Evolutionary conservation across 805 yeast species (phyloP).

Genomic region (Peterozyma toletana): DNA sequence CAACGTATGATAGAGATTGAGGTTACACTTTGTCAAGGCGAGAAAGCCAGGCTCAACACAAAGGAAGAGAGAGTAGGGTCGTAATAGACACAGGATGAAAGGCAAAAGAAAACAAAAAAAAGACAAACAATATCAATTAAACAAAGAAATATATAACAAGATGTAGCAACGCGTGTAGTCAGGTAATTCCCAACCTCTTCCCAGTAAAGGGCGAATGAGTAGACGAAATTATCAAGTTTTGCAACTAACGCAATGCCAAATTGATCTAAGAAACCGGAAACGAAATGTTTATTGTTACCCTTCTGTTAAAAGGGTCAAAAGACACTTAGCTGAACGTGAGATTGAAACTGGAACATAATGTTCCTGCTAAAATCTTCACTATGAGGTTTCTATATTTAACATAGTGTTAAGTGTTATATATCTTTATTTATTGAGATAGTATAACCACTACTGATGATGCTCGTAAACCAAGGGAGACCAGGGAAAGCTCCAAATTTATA

Average conservation of each 20-base stretch:
- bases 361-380: constrained; percentile 29
- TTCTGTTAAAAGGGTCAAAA: constrained; percentile 69
- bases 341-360: constrained; percentile 33
- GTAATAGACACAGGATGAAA: too few species aligned
- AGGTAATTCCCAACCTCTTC: constrained; percentile 25
- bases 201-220: constrained; percentile 18
- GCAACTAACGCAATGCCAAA: constrained; percentile 28
- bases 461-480: constrained; percentile 23
- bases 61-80: too few species aligned
- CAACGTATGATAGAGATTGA: too few species aligned
- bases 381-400: constrained; percentile 36
- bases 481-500: constrained; percentile 25
- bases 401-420: constrained; percentile 44
- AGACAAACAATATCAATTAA: too few species aligned
- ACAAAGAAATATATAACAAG: constrained; percentile 3
- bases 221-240: constrained; percentile 23
- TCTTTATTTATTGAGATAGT: constrained; percentile 51
- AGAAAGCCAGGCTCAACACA: too few species aligned
- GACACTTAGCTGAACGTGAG: constrained; percentile 56
- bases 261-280: constrained; percentile 68
- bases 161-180: constrained; percentile 51
- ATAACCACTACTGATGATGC: constrained; percentile 77
- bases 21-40: too few species aligned
- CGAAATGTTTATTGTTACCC: constrained; percentile 68
- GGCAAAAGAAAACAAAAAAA: too few species aligned